Base-by-base conservation (phyloP, 306 rosid genomes). In the Glycine tomentella region DNA sequence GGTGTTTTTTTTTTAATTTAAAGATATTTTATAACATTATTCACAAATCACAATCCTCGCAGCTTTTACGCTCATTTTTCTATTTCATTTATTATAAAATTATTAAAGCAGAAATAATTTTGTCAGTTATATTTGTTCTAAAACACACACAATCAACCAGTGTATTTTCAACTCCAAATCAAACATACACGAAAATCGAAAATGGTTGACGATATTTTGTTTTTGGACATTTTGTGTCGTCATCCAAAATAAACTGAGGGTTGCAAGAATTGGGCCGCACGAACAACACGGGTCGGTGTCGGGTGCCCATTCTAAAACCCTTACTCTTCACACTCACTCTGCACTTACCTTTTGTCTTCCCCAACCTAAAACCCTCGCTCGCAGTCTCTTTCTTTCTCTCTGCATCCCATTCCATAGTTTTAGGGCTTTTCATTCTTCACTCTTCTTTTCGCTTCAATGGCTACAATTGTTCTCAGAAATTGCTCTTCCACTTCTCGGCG, bases 401-500 rank as follows among this genome's bases (percentile, higher is more conserved):
- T 63, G 57, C 66, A 17, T 13, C 33, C 0, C 38, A 34, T 25
- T 25, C 40, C 45, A 38, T 15, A 53, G 9, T 34, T 80, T 34
- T 80, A 31, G 73, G 74, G 72, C 75, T 81, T 42, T 31, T 0
- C 31, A 25, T 25, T 48, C 57, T 36, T 48, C 57, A 7, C 65
- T 69, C 78, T 66, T 10, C 74, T 1, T 14, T 46, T 7, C 77
- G 20, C 62, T 79, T 36, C 74, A 69, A 88, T 96, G 99, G 97
- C 98, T 11, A 80, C 97, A 11, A 81, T 87, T 16, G 88, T 79
- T 84, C 91, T 96, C 77, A 76, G 97, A 81, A 88, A 73, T 62
- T 84, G 56, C 4, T 77, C 87, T 42, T 78, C 87, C 8, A 82
- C 75, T 72, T 90, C 87, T 80, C 87, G 69, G 65, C 96, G 92